These are phyloP conservation scores for Colletotrichum zoysiae DNA, from an alignment of 2,329 filamentous ascomycete species.

Conservation along the genomic window DNA sequence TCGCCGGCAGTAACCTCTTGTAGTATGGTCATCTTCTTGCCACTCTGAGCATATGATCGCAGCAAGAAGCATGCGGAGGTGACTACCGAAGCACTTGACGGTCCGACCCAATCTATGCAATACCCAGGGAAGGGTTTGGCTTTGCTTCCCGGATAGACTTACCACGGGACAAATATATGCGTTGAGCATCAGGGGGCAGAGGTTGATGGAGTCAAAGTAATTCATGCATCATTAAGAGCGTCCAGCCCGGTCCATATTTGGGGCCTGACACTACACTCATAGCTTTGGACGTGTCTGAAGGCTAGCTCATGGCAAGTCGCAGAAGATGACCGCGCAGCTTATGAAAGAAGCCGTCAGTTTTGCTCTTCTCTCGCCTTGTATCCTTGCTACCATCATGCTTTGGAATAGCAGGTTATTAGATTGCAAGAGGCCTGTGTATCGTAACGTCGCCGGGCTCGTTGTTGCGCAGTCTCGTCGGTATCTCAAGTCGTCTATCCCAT, in stretches of 20 bases:
- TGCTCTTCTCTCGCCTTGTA: conserved; percentile 78
- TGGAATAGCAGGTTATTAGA: conserved; percentile 75
- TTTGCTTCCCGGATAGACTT: background rate
- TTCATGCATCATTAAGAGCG: background rate
- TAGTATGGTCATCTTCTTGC: background rate
- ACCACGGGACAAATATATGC: background rate
- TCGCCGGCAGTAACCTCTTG: background rate
- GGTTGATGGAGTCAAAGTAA: background rate
- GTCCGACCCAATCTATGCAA: background rate
- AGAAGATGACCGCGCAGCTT: conserved; percentile 44
- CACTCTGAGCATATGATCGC: background rate
- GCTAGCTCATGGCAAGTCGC: conserved; percentile 47
- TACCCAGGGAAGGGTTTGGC: background rate
- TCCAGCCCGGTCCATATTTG: background rate
- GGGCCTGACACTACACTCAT: conserved; percentile 21
- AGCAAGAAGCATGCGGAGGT: background rate
- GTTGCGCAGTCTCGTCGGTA: background rate
- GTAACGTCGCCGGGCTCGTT: background rate
- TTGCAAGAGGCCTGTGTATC: conserved; percentile 67
- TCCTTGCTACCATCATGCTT: conserved; percentile 68
- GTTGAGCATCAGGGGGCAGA: background rate
- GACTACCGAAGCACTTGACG: background rate
- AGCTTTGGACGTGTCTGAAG: conserved; percentile 40
- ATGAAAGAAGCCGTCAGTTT: conserved; percentile 47
- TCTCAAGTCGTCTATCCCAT: background rate